Base-by-base conservation (phyloP, 164 flowering plant genomes). In the Magnolia changhungtana region DNA sequence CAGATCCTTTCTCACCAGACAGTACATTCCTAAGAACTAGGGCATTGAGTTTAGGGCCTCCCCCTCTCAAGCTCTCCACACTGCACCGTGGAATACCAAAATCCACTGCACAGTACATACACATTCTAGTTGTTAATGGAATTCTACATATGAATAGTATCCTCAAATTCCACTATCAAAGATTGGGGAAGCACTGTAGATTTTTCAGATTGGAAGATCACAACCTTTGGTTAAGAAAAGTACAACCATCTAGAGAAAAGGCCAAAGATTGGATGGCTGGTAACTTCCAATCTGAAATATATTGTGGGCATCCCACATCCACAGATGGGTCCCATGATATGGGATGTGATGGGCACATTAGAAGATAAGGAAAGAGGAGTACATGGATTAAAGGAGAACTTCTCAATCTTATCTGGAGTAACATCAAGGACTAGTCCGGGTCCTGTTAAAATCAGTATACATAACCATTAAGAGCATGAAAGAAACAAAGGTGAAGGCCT, bases 11-110 rank as follows among this genome's bases (percentile, higher is more conserved):
- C 79, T 94, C 97, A 69, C 99, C 98, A 13, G 97, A 81, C 14
- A 94, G 81, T 9, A 90, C 94, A 37, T 87, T 85, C 82, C 70
- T 92, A 20, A 96, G 78, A 7, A 86, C 83, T 20, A 85, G 85
- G 1, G 98, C 94, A 78, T 94, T 96, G 74, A 88, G 88, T 49
- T 88, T 88, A 0, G 98, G 91, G 2, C 83, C 92, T 72, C 97
- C 97, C 27, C 99, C 98, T 81, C 84, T 82, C 81, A 94, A 85
- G 84, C 78, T 81, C 8, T 87, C 94, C 14, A 94, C 71, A 64
- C 93, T 90, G 83, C 99, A 94, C 0, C 96, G 95, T 79, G 97
- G 93, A 71, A 94, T 92, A 51, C 97, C 96, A 83, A 90, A 94
- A 20, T 94, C 92, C 94, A 90, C 99, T 96, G 74, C 37, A 76